Conservation (phyloP, 1,284 basidiomycete genomes). For the Pyrrhoderma lamaoense region DNA sequence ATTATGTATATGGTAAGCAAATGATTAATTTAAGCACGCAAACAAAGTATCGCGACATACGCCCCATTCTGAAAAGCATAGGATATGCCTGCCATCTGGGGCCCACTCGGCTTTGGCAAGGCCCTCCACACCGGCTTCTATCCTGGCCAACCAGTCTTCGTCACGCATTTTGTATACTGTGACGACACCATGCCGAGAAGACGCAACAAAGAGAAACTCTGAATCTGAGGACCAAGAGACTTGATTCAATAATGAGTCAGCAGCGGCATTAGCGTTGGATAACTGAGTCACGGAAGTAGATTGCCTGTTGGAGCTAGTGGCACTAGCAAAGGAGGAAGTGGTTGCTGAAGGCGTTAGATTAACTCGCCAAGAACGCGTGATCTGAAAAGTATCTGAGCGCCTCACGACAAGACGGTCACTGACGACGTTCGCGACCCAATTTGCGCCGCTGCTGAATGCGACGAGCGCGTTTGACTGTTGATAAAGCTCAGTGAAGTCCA, state of each 20-base stretch:
- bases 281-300: slow-evolving; percentile 11
- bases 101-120: slow-evolving; percentile 81
- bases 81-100: slow-evolving; percentile 66
- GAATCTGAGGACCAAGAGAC: slow-evolving; percentile 80
- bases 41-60: slow-evolving; percentile 43
- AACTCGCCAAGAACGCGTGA: slow-evolving; percentile 65
- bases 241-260: slow-evolving; percentile 50
- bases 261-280: not conserved
- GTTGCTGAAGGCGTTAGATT: slow-evolving; percentile 44
- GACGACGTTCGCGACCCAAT: slow-evolving; percentile 67
- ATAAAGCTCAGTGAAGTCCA: slow-evolving; percentile 76
- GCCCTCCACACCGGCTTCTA: slow-evolving; percentile 77
- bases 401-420: slow-evolving; percentile 68
- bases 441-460: slow-evolving; percentile 62
- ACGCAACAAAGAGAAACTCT: slow-evolving; percentile 71
- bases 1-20: not conserved
- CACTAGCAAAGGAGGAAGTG: slow-evolving; percentile 27
- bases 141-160: slow-evolving; percentile 64
- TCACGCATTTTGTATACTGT: slow-evolving; percentile 69
- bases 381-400: slow-evolving; percentile 68
- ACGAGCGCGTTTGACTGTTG: slow-evolving; percentile 61
- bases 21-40: slow-evolving; percentile 3
- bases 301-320: slow-evolving; percentile 24
- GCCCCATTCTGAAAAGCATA: slow-evolving; percentile 86
- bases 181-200: slow-evolving; percentile 54